Percentiles rank a stretch among this genome's conserved stretches.
These are phyloP conservation scores for Eucalyptus grandis DNA, from an alignment of 345 rosid genomes.

Conservation along the genomic window DNA sequence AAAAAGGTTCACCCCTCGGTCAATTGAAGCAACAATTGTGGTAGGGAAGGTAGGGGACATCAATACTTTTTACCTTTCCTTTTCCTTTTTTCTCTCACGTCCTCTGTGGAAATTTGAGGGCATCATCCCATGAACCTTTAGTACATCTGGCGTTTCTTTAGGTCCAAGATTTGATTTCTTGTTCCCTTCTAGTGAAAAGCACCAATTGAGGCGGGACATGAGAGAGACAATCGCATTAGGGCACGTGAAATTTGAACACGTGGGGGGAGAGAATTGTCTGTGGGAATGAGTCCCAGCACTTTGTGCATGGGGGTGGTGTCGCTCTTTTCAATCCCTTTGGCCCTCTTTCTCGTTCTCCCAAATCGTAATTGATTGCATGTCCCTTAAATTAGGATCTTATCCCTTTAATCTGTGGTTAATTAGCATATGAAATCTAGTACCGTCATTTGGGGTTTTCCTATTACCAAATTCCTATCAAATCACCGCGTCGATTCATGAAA, in stretches of 20 bases:
- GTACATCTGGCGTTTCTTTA: background rate
- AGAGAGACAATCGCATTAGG: background rate
- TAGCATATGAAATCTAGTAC: background rate
- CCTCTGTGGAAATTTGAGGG: background rate
- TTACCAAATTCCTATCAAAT: background rate
- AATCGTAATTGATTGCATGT: conserved; percentile 24
- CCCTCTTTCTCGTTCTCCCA: conserved; percentile 34
- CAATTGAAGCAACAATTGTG: conserved; percentile 15
- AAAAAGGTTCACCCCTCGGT: background rate
- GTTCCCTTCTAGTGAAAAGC: conserved; percentile 6
- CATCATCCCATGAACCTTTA: conserved; percentile 3
- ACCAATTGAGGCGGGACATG: background rate
- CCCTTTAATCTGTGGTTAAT: background rate
- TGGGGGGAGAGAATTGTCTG: background rate
- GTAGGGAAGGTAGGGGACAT: conserved; percentile 54
- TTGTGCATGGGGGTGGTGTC: background rate
- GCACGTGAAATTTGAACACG: conserved; percentile 21
- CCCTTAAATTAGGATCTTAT: conserved; percentile 19
- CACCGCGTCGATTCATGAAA: background rate
- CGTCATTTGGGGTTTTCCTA: background rate
- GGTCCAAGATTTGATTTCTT: conserved; percentile 10
- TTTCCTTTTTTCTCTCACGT: background rate
- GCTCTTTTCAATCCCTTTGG: conserved; percentile 5
- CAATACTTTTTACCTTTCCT: conserved; percentile 3
- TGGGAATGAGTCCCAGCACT: background rate